Conservation (phyloP, 192 early-diverging fungal genomes). For the Coemansia reversa region DNA sequence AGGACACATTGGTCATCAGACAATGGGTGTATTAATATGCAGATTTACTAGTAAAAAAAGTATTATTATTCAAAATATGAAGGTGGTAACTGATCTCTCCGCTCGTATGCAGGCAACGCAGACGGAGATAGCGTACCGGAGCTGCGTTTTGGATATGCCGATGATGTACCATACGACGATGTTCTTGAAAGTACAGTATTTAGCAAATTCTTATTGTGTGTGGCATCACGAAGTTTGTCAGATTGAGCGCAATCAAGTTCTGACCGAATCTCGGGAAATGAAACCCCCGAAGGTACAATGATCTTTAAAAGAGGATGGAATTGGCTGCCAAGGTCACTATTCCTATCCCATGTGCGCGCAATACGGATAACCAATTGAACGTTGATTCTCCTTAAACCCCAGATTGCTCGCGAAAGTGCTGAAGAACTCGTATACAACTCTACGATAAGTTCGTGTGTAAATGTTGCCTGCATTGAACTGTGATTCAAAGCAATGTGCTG, state of each 20-base stretch:
- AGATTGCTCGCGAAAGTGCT: slow-evolving; percentile 13
- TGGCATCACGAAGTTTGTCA: slow-evolving; percentile 18
- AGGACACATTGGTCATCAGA: no score
- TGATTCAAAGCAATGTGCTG: slow-evolving; percentile 17
- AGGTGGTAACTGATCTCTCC: neutral
- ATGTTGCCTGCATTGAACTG: slow-evolving; percentile 27
- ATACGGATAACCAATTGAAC: slow-evolving; percentile 48
- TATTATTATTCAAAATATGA: slow-evolving; percentile 2
- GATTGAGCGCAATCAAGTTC: slow-evolving; percentile 16
- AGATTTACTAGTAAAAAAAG: neutral
- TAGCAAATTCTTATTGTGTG: slow-evolving; percentile 19
- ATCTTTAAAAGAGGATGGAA: slow-evolving; percentile 46
- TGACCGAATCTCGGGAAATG: slow-evolving; percentile 21
- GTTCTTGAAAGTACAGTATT: slow-evolving; percentile 20
- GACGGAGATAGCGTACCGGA: neutral
- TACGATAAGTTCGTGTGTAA: slow-evolving; percentile 37
- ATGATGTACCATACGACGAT: slow-evolving; percentile 1
- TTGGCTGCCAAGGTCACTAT: slow-evolving; percentile 3
- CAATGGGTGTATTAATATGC: no score
- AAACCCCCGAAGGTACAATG: slow-evolving; percentile 39
- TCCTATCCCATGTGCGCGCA: slow-evolving; percentile 38
- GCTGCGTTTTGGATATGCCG: neutral
- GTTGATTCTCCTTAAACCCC: slow-evolving; percentile 14
- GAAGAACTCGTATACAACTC: slow-evolving; percentile 42
- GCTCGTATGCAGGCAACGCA: slow-evolving; percentile 1